phyloP scores from a whole-genome alignment of 805 yeast genomes.

The Candida khao-thaluensis region DNA sequence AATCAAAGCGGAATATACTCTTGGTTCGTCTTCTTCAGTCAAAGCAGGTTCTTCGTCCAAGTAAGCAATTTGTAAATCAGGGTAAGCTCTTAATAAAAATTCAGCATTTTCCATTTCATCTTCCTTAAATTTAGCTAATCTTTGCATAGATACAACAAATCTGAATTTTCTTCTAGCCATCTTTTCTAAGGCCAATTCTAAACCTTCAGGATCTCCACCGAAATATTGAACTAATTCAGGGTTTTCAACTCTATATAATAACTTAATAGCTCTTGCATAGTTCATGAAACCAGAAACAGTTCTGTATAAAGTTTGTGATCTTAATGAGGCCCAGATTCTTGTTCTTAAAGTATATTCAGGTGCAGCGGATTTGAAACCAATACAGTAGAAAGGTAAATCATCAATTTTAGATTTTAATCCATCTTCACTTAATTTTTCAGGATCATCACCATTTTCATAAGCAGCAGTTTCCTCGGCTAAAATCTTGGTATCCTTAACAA shows the following conservation, averaged over 20 bases:
- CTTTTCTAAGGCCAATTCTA: slow-evolving; percentile 87
- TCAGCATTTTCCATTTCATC: slow-evolving; percentile 62
- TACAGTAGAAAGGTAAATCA: slow-evolving; percentile 46
- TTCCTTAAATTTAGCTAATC: slow-evolving; percentile 49
- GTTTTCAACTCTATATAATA: slow-evolving; percentile 46
- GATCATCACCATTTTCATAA: slow-evolving; percentile 54
- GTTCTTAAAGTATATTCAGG: slow-evolving; percentile 49
- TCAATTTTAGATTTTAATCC: slow-evolving; percentile 37
- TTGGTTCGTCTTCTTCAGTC: slow-evolving; percentile 42
- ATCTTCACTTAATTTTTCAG: slow-evolving; percentile 31
- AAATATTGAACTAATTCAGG: slow-evolving; percentile 74
- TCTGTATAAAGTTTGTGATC: slow-evolving; percentile 48
- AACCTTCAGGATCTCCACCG: slow-evolving; percentile 97
- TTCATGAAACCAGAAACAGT: slow-evolving; percentile 49
- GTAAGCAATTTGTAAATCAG: slow-evolving; percentile 64
- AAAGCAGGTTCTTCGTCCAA: slow-evolving; percentile 51
- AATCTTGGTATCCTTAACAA: slow-evolving; percentile 55
- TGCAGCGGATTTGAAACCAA: slow-evolving; percentile 48
- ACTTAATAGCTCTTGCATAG: slow-evolving; percentile 46
- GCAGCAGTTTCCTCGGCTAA: slow-evolving; percentile 50
- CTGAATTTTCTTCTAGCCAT: slow-evolving; percentile 64
- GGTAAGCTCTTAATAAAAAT: slow-evolving; percentile 60
- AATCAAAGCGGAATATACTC: slow-evolving; percentile 62
- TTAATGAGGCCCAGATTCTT: slow-evolving; percentile 47
- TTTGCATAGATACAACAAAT: slow-evolving; percentile 65